Conservation (phyloP, 2,329 filamentous ascomycete species). For the Ceratocystis colombiana region DNA sequence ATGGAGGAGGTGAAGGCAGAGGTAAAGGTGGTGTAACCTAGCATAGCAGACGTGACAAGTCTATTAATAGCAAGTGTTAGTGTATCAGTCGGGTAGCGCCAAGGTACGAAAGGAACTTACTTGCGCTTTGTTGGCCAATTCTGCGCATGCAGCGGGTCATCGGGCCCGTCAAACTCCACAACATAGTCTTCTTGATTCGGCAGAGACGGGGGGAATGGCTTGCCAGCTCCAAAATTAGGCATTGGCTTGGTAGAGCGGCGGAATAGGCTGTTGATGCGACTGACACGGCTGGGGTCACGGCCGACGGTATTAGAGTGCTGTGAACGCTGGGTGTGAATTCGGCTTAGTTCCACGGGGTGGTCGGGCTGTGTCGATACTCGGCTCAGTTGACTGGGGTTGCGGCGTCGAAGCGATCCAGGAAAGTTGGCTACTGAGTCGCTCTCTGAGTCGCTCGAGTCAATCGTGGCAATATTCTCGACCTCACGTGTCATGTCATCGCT, state of each 20-base stretch:
- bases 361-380: slow-evolving; percentile 55
- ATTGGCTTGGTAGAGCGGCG: slow-evolving; percentile 49
- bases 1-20: slow-evolving; percentile 65
- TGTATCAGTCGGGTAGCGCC: too few species aligned
- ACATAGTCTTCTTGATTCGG: slow-evolving; percentile 67
- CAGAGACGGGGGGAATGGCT: slow-evolving; percentile 59
- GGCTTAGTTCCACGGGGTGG: slow-evolving; percentile 57
- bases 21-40: slow-evolving; percentile 63
- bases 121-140: slow-evolving; percentile 80
- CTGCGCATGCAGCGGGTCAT: slow-evolving; percentile 76
- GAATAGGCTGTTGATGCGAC: slow-evolving; percentile 31
- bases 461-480: slow-evolving; percentile 33
- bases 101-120: slow-evolving; percentile 36
- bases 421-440: slow-evolving; percentile 34
- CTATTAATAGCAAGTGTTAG: slow-evolving; percentile 31
- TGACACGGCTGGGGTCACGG: slow-evolving; percentile 30
- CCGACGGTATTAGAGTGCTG: slow-evolving; percentile 68
- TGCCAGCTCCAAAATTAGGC: slow-evolving; percentile 62
- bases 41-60: slow-evolving; percentile 53
- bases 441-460: slow-evolving; percentile 37
- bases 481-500: slow-evolving; percentile 16
- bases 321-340: slow-evolving; percentile 59
- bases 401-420: slow-evolving; percentile 51
- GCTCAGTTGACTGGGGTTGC: slow-evolving; percentile 38
- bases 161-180: slow-evolving; percentile 72